phyloP scores from a whole-genome alignment of 305 asterid genomes.

The Solanum chacoense region DNA sequence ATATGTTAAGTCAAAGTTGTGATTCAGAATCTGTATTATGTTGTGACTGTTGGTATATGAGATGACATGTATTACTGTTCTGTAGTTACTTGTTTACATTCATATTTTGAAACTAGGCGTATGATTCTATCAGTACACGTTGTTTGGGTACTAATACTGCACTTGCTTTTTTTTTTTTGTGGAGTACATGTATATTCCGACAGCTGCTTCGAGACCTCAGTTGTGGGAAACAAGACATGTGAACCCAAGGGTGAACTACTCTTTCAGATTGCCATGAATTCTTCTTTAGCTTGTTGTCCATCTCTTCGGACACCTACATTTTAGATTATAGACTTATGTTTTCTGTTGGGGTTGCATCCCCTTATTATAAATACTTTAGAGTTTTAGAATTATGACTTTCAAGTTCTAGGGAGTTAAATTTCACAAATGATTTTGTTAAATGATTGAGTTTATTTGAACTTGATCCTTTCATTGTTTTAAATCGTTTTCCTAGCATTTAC shows the following conservation, averaged over 20 bases:
- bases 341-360: background rate
- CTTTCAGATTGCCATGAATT: background rate
- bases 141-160: background rate
- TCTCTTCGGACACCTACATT: background rate
- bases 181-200: background rate
- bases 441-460: background rate
- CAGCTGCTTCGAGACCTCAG: background rate
- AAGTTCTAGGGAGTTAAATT: too few relatives aligned
- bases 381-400: background rate
- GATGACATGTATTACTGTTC: background rate
- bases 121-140: background rate
- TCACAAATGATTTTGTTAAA: too few relatives aligned
- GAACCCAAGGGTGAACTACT: background rate
- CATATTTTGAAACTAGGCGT: too few relatives aligned
- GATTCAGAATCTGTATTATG: background rate
- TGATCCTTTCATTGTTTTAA: background rate
- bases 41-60: background rate
- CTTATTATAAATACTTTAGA: background rate
- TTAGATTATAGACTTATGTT: background rate
- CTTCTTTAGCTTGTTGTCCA: background rate
- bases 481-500: background rate
- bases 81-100: background rate
- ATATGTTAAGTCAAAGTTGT: background rate
- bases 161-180: background rate
- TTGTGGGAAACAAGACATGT: background rate